phyloP scores from a whole-genome alignment of 2,329 filamentous ascomycete genomes.

The Ceratocystis alfenasii region DNA sequence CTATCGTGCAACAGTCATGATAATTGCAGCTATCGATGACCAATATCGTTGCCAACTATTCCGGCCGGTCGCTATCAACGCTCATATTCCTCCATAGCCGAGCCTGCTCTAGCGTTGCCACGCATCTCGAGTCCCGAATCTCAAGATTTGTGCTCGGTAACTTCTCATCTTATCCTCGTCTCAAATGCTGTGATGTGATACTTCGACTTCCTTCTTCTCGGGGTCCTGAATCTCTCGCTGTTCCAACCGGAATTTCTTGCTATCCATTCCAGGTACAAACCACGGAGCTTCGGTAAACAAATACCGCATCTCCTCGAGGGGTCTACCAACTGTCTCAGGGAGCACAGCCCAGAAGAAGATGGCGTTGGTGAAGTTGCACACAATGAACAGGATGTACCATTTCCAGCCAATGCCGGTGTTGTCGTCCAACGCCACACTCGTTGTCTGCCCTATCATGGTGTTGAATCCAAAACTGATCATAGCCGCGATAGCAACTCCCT shows the following conservation, averaged over 20 bases:
- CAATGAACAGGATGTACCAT: conserved; percentile 38
- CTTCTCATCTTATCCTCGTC: neutral
- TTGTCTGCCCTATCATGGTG: conserved; percentile 57
- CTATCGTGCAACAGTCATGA: neutral
- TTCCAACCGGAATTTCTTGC: conserved; percentile 31
- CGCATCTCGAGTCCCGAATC: neutral
- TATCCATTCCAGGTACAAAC: conserved; percentile 48
- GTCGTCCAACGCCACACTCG: conserved; percentile 40
- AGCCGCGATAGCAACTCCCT: conserved; percentile 62
- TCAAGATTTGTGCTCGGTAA: neutral
- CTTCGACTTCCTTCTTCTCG: conserved; percentile 32
- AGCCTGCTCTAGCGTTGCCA: neutral
- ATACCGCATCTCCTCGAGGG: conserved; percentile 57
- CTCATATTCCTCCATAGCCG: neutral
- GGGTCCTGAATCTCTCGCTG: conserved; percentile 51
- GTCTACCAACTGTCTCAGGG: conserved; percentile 52
- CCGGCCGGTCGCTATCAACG: neutral
- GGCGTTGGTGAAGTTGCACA: conserved; percentile 46
- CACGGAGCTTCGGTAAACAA: conserved; percentile 53
- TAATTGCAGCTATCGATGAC: neutral
- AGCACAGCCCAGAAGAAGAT: conserved; percentile 50
- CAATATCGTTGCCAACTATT: neutral
- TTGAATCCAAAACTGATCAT: conserved; percentile 66
- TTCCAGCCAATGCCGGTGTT: conserved; percentile 35
- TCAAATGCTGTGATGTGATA: conserved; percentile 10